Percentiles rank a stretch among this genome's conserved stretches.
Evolutionary conservation across 192 early-diverging fungal genomes (phyloP).

Genomic region (Coemansia sp.): DNA sequence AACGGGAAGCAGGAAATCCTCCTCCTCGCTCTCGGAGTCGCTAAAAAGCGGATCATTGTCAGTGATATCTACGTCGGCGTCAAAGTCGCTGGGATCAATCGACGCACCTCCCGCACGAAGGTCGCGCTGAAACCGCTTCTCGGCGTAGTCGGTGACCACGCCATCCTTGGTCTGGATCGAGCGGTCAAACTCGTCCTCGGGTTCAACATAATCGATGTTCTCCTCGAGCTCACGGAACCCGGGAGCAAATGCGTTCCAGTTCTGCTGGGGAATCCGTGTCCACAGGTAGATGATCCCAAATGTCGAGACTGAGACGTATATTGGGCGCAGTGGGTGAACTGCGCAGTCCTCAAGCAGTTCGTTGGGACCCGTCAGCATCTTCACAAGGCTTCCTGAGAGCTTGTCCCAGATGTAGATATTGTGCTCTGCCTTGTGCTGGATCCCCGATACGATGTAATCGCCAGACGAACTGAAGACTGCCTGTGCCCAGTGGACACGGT

Average conservation of each 20-base stretch:
- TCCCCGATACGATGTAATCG: slow-evolving; percentile 84
- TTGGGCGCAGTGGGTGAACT: slow-evolving; percentile 85
- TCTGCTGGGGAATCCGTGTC: slow-evolving; percentile 72
- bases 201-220: slow-evolving; percentile 90
- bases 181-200: slow-evolving; percentile 91
- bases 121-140: slow-evolving; percentile 19
- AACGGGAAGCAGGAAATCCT: slow-evolving; percentile 42
- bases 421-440: slow-evolving; percentile 83
- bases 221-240: slow-evolving; percentile 92
- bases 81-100: slow-evolving; percentile 17
- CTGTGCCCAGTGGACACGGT: slow-evolving; percentile 86
- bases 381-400: slow-evolving; percentile 75
- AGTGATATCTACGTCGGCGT: slow-evolving; percentile 40
- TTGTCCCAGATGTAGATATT: slow-evolving; percentile 97
- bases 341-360: slow-evolving; percentile 74
- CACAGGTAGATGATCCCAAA: slow-evolving; percentile 88
- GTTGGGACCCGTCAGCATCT: slow-evolving; percentile 88
- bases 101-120: background rate
- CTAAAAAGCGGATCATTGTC: slow-evolving; percentile 52
- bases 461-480: slow-evolving; percentile 85
- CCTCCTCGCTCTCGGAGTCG: slow-evolving; percentile 49
- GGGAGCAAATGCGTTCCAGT: slow-evolving; percentile 93
- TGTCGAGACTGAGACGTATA: slow-evolving; percentile 78
- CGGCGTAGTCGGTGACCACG: slow-evolving; percentile 24
- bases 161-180: slow-evolving; percentile 16